These are phyloP conservation scores for Picea abies DNA, from an alignment of 83 land plant genomes.

Conservation along the genomic window DNA sequence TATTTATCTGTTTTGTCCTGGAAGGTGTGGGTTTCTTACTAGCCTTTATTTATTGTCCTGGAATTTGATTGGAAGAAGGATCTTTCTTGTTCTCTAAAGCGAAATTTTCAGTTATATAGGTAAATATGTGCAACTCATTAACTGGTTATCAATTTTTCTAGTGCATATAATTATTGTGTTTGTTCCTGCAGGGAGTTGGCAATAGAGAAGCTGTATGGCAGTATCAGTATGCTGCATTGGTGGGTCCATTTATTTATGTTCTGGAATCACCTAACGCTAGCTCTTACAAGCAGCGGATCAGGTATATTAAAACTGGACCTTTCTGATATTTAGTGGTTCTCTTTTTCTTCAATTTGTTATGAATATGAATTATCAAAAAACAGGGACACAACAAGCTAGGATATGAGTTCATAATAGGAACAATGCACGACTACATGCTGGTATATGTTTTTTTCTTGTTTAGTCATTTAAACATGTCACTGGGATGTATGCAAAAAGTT, in stretches of 20 bases:
- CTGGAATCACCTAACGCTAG: constrained; percentile 71
- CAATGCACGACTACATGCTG: too few species aligned
- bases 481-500: too few species aligned
- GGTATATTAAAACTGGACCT: constrained; percentile 36
- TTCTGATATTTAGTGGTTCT: neutral
- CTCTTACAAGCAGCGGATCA: constrained; percentile 70
- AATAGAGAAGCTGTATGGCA: constrained; percentile 97
- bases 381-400: too few species aligned
- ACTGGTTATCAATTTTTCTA: neutral
- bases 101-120: neutral
- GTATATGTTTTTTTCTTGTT: too few species aligned
- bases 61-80: neutral
- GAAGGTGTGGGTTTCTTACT: constrained; percentile 63
- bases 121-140: neutral
- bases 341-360: neutral
- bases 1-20: constrained; percentile 76
- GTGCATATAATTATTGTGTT: neutral
- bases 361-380: neutral
- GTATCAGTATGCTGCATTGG: constrained; percentile 71
- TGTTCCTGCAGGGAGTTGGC: constrained; percentile 81
- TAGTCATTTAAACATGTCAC: too few species aligned
- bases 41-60: neutral
- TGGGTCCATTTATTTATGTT: constrained; percentile 88
- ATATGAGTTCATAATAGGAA: too few species aligned
- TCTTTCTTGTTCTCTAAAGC: neutral